Evolutionary conservation across 2,329 filamentous ascomycete genomes (phyloP), one percentile per base, ranked within the genome.

Genomic region (Scedosporium boydii): DNA sequence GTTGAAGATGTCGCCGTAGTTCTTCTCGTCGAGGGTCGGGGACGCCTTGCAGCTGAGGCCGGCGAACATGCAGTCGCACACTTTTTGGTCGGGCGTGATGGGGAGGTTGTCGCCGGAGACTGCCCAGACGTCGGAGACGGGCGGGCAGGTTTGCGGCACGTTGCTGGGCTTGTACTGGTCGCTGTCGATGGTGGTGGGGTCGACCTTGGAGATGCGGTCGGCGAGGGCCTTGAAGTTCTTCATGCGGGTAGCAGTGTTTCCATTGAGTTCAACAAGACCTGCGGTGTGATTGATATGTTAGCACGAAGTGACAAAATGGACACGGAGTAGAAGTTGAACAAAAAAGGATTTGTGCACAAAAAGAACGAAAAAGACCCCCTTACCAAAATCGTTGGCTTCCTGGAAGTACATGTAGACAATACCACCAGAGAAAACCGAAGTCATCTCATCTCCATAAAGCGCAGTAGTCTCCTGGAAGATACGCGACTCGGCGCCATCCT

Each of bases 331-430:
- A 41, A 42, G 48, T 21, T 41, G 42, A 58, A 41, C 18, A 4
- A 7, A 14, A 14, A n/a, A 29, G 23, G 55, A 21, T 70, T 29
- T 29, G 27, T 38, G 34, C 34, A 38, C 10, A 14, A 38, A 38
- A 38, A 12, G 10, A 38, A 38, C 10, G 4, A 38, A 34, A 34
- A 38, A 38, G 29, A 34, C 29, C 29, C 29, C 34, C 80, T 68
- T 76, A 83, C 89, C 95, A 71, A 91, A 99, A 74, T 97, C 80
- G 80, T 98, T 98, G 60, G 71, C 78, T 75, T 96, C 93, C 80
- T 96, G 83, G 80, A 92, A 93, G 81, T 95, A 99, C 91, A 96
- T 96, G 84, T 98, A 99, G 74, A 98, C 92, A 68, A 99, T 96
- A 77, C 93, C 95, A 69, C 95, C 95, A 63, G 90, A 96, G 86